Conservation (phyloP, 352 stramenopile genomes). For the Pilasporangium apinafurcum region DNA sequence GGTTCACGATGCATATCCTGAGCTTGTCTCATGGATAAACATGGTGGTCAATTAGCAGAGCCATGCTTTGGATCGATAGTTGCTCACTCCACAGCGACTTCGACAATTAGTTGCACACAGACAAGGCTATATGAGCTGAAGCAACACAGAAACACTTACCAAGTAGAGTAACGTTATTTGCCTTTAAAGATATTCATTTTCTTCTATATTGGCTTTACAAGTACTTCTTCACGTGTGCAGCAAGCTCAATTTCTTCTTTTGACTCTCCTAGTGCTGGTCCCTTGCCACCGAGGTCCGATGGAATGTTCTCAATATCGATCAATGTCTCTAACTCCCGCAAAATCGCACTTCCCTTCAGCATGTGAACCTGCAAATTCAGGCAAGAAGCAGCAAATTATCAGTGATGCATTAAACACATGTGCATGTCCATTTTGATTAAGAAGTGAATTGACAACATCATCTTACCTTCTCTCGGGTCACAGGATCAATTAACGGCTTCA, state of each 20-base stretch:
- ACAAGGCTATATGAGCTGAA: too few species aligned
- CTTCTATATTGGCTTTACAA: slow-evolving; percentile 9
- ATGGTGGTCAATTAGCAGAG: too few species aligned
- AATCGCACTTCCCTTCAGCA: slow-evolving; percentile 79
- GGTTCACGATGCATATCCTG: too few species aligned
- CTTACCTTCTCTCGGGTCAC: slow-evolving; percentile 93
- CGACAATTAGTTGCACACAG: too few species aligned
- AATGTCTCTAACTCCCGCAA: slow-evolving; percentile 61
- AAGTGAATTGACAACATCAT: background rate
- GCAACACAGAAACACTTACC: too few species aligned
- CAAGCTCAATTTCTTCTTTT: slow-evolving; percentile 56
- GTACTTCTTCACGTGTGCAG: slow-evolving; percentile 69
- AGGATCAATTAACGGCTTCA: slow-evolving; percentile 91
- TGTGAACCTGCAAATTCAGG: slow-evolving; percentile 46
- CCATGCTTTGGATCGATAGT: too few species aligned
- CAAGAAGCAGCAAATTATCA: slow-evolving; percentile 2
- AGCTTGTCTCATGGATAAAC: too few species aligned
- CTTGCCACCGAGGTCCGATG: slow-evolving; percentile 62
- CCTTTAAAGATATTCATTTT: too few species aligned
- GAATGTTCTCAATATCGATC: slow-evolving; percentile 65
- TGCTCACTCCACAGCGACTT: too few species aligned
- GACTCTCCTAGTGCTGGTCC: slow-evolving; percentile 58
- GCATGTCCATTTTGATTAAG: background rate
- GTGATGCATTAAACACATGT: background rate
- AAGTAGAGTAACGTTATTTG: too few species aligned